Evolutionary conservation across 2,329 filamentous ascomycete species (phyloP), one percentile per base, ranked within the genome.

Genomic region (Arthrocladium fulminans): DNA sequence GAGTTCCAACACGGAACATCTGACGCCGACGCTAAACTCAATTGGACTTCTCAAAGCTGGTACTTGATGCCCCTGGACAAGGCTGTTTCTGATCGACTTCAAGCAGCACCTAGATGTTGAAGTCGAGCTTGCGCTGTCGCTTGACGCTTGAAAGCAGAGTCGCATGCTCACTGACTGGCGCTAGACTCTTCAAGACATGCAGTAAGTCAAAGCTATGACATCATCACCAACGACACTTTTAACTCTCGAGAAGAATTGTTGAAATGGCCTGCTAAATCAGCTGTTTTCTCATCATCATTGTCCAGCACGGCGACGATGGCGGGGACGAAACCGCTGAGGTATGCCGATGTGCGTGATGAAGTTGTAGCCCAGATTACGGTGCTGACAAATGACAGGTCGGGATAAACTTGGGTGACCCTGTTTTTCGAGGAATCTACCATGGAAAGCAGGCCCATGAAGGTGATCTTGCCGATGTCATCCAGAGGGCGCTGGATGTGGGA

Each of bases 351-450:
- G 59, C 41, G 69, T 66, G 42, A 39, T 15, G 32, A 13, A 47
- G 8, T 30, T 40, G 12, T 10, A 40, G 13, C 25, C 47, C 53
- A 35, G 50, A 42, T 27, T 17, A 24, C 49, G 17, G 19, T 29
- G 35, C 37, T 50, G 34, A 45, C 19, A 37, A 39, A 13, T 27
- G 20, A 20, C 45, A 84, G 78, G 79, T 98, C 61, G 92, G 90
- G 50, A 96, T 98, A 73, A 98, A 98, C 66, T 77, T 98, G 48
- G 86, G 89, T 46, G 92, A 98, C 62, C 86, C 86, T 45, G 87
- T 96, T 51, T 98, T 90, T 66, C 78, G 80, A 40, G 92, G 92
- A 44, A 68, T 78, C 35, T 94, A 97, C 63, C 83, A 94, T 62
- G 87, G 86, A 60, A 88, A 82, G 53, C 75, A 86, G 61, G 73